Evolutionary conservation across 192 early-diverging fungal genomes (phyloP), one percentile per base, ranked within the genome.

Genomic region (Phycomyces blakesleeanus): DNA sequence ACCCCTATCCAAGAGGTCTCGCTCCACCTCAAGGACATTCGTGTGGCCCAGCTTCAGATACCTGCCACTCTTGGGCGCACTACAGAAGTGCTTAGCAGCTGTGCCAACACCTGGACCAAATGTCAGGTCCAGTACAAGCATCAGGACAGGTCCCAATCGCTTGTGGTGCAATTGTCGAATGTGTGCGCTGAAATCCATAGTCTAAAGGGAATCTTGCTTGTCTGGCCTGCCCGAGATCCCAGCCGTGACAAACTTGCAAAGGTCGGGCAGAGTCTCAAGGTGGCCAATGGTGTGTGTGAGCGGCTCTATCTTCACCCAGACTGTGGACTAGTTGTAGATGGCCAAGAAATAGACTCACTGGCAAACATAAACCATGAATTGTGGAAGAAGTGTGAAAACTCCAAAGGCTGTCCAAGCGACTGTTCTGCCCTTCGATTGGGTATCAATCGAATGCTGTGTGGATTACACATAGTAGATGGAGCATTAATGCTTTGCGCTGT

Each of bases 1-100:
- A 41, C 42, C 0, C 34, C 55, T 1, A 66, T 37, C 18, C 47
- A 64, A 40, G 78, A 79, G 51, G 67, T 79, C 5, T 59, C 76
- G 8, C 55, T 79, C 29, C 61, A 61, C n/a, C 57, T 79, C 37
- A 69, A 68, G 24, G 78, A 79, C 68, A 57, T 79, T 25, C 67
- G 78, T 12, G 26, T 63, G 3, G 21, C 41, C 20, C 53, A 71
- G 40, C 18, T 76, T 6, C 22, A 71, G 16, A 39, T 18, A 1
- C 53, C 64, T 24, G 41, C 51, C 41, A 27, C 1, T 12, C 18
- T 22, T 2, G 39, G 42, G 25, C 34, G 27, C 24, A 15, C 40
- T 2, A n/a, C 50, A 7, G 1, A 49, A 7, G 18, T 3, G 3
- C n/a, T 25, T n/a, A 16, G 12, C 20, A 22, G 7, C 27, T 3